These are phyloP conservation scores for Seiridium unicorne DNA, from an alignment of 2,329 filamentous ascomycete species.

Conservation along the genomic window DNA sequence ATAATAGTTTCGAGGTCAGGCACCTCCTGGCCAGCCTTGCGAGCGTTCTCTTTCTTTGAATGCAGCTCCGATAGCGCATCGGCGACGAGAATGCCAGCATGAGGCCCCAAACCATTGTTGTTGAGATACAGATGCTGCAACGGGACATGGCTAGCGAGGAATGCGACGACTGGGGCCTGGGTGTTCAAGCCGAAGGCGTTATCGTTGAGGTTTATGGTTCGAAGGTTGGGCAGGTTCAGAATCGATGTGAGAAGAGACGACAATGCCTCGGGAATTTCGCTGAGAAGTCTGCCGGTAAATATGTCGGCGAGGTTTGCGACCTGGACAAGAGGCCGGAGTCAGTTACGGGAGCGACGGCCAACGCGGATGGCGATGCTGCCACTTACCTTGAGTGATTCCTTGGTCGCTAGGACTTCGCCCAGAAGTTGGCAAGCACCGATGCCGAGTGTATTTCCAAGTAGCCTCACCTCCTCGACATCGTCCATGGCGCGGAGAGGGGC, in stretches of 20 bases:
- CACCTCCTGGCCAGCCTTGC: conserved; percentile 68
- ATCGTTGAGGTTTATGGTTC: conserved; percentile 93
- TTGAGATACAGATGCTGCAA: conserved; percentile 94
- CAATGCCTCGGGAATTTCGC: conserved; percentile 89
- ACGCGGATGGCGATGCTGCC: too few species aligned
- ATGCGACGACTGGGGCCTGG: conserved; percentile 86
- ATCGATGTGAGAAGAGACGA: conserved; percentile 82
- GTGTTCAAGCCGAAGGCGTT: conserved; percentile 98
- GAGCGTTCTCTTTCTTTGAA: conserved; percentile 76
- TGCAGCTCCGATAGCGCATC: conserved; percentile 83
- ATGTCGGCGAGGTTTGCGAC: conserved; percentile 93
- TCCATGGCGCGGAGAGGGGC: conserved; percentile 68
- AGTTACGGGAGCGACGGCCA: neutral
- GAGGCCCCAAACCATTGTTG: conserved; percentile 95
- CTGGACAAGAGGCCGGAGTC: conserved; percentile 30
- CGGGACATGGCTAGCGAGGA: conserved; percentile 83
- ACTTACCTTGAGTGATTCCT: conserved; percentile 74
- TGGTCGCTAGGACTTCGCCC: conserved; percentile 78
- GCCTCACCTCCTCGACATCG: conserved; percentile 79
- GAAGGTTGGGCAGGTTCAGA: conserved; percentile 79
- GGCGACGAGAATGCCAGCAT: conserved; percentile 85
- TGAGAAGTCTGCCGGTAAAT: conserved; percentile 90
- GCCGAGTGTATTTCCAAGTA: conserved; percentile 90
- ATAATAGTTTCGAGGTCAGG: conserved; percentile 93
- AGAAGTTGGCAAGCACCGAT: conserved; percentile 84